Evolutionary conservation across 2,329 filamentous ascomycete genomes (phyloP).

Genomic region (Colletotrichum liaoningense): DNA sequence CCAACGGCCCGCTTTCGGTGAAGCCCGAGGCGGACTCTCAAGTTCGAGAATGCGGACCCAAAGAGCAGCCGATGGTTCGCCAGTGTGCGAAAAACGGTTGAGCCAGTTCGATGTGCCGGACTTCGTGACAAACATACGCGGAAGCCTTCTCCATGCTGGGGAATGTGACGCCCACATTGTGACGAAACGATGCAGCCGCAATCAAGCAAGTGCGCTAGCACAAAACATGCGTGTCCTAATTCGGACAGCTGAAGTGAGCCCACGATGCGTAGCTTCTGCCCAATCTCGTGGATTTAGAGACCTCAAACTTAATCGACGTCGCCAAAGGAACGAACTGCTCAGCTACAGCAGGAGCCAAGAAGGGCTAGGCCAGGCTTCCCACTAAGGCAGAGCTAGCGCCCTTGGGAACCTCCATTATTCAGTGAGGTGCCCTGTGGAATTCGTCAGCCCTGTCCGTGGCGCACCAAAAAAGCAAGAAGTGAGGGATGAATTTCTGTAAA

Average conservation of each 20-base stretch:
- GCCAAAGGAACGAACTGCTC: background rate
- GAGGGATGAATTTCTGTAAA: background rate
- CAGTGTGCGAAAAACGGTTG: background rate
- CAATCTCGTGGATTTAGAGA: background rate
- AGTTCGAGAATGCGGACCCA: background rate
- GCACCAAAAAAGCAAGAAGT: background rate
- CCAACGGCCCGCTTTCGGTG: background rate
- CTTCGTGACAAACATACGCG: background rate
- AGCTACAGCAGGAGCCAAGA: background rate
- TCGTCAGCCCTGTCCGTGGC: conserved; percentile 11
- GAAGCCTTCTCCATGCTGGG: background rate
- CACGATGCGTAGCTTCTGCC: background rate
- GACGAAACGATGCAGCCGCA: background rate
- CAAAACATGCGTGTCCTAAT: background rate
- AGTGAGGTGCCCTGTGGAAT: conserved; percentile 8
- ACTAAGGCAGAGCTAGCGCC: background rate
- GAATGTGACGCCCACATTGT: background rate
- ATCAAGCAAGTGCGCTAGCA: background rate
- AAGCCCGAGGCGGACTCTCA: background rate
- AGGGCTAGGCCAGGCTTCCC: background rate
- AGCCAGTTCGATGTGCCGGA: background rate
- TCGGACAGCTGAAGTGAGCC: background rate
- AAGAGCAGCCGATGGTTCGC: background rate
- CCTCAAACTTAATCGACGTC: background rate
- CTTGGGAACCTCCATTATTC: background rate